Evolutionary conservation across 2,329 filamentous ascomycete species (phyloP), one percentile per base, ranked within the genome.

Genomic region (Capronia epimyces): DNA sequence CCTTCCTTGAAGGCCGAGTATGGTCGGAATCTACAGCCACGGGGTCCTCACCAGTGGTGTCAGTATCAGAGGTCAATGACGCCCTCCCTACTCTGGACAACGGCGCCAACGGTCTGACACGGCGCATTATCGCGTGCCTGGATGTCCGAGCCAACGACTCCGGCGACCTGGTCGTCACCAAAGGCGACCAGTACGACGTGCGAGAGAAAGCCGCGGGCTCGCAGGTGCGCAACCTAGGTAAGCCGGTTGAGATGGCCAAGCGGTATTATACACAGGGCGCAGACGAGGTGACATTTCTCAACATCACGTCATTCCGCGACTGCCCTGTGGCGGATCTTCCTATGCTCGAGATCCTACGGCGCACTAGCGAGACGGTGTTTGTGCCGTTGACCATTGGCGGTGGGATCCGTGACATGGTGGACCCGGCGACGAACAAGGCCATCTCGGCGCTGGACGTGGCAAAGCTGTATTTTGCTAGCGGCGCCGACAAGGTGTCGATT

Each of bases 121-220:
- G 89, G 53, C 82, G 93, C 59, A 82, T 98, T 44, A 97, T 98
- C 65, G 93, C 93, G 22, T 98, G 93, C 66, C 82, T 98, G 22
- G 93, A 98, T 66, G 93, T 98, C 44, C 86, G 93, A 37, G 82
- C 90, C 46, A 98, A 98, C 68, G 93, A 98, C 67, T 77, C 86
- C 54, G 93, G 93, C 27, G 93, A 98, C 69, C 77, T 98, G 8
- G 93, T 98, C 0, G 93, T 98, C 31, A 98, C 93, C 12, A 98
- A 98, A 71, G 93, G 93, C 50, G 93, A 98, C 70, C 91, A 97
- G 69, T 98, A 98, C 72, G 93, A 98, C 64, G 93, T 98, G 5
- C 87, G 93, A 25, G 93, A 97, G 65, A 96, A 96, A 71, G 75
- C 75, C 18, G 42, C 64, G 21, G 72, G 72, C 43, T 75, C 79